Evolutionary conservation across 2,329 filamentous ascomycete genomes (phyloP).

Genomic region (Aspergillus sp.): DNA sequence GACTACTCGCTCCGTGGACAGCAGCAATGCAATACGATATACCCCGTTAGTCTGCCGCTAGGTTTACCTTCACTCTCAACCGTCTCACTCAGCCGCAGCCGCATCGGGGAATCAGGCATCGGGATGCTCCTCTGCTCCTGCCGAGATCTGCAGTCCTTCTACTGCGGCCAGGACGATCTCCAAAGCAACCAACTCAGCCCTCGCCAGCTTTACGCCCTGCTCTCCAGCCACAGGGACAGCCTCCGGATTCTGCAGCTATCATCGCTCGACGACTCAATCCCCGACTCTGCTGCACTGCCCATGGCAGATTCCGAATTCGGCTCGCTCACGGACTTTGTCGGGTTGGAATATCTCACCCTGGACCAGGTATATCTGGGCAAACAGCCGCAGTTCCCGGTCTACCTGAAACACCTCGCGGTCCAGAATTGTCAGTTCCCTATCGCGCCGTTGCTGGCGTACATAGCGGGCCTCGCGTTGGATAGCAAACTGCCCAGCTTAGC

Average conservation of each 20-base stretch:
- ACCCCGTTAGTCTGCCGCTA: not conserved
- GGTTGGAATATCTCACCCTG: not conserved
- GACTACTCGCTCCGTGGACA: not conserved
- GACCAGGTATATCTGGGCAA: not conserved
- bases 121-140: not conserved
- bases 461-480: not conserved
- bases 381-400: not conserved
- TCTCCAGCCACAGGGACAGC: not conserved
- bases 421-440: not conserved
- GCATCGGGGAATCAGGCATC: not conserved
- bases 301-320: not conserved
- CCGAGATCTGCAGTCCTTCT: not conserved
- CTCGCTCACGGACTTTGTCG: not conserved
- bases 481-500: not conserved
- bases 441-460: not conserved
- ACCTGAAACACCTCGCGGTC: not conserved
- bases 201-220: not conserved
- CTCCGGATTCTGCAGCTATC: not conserved
- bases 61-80: not conserved
- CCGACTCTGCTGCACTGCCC: not conserved
- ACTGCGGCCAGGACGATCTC: not conserved
- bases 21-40: not conserved
- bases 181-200: not conserved
- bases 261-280: not conserved
- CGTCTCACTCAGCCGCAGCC: not conserved